A percentile compares a stretch with the other conserved stretches of the same genome.
Evolutionary conservation across 2,329 filamentous ascomycete species (phyloP).

Genomic region (Monosporascus sp.): DNA sequence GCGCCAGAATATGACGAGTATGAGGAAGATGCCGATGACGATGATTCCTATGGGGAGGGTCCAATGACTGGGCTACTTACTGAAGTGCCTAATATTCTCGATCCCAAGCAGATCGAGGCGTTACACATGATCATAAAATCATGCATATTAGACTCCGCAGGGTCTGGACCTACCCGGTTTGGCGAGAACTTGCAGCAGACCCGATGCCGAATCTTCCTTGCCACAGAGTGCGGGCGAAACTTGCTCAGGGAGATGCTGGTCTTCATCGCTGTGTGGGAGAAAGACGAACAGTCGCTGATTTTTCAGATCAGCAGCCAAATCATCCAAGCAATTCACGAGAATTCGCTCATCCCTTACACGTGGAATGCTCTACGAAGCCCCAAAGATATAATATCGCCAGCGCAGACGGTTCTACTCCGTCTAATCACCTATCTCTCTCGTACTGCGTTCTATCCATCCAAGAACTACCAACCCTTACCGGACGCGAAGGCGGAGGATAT

Average conservation of each 20-base stretch:
- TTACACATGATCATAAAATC: slow-evolving; percentile 97
- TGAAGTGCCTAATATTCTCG: slow-evolving; percentile 89
- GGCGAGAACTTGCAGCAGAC: slow-evolving; percentile 86
- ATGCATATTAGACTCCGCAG: slow-evolving; percentile 79
- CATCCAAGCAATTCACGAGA: slow-evolving; percentile 85
- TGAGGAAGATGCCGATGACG: slow-evolving; percentile 50
- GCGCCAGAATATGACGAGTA: slow-evolving; percentile 46
- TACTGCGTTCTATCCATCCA: slow-evolving; percentile 37
- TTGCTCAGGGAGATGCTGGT: slow-evolving; percentile 85
- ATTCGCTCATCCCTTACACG: slow-evolving; percentile 82
- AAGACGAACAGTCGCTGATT: slow-evolving; percentile 87
- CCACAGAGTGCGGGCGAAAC: slow-evolving; percentile 85
- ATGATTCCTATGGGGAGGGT: slow-evolving; percentile 74
- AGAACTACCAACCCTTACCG: slow-evolving; percentile 27
- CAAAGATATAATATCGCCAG: slow-evolving; percentile 93
- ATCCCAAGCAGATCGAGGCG: slow-evolving; percentile 92
- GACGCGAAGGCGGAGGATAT: slow-evolving; percentile 16
- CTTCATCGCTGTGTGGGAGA: slow-evolving; percentile 95
- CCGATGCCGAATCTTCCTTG: slow-evolving; percentile 81
- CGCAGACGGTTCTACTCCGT: slow-evolving; percentile 87
- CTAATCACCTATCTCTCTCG: slow-evolving; percentile 87
- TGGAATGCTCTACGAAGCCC: slow-evolving; percentile 88
- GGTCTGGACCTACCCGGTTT: slow-evolving; percentile 59
- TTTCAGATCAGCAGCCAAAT: slow-evolving; percentile 97
- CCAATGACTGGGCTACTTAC: slow-evolving; percentile 80